Evolutionary conservation across 2,329 filamentous ascomycete species (phyloP).

Genomic region (Microcera coccophila): DNA sequence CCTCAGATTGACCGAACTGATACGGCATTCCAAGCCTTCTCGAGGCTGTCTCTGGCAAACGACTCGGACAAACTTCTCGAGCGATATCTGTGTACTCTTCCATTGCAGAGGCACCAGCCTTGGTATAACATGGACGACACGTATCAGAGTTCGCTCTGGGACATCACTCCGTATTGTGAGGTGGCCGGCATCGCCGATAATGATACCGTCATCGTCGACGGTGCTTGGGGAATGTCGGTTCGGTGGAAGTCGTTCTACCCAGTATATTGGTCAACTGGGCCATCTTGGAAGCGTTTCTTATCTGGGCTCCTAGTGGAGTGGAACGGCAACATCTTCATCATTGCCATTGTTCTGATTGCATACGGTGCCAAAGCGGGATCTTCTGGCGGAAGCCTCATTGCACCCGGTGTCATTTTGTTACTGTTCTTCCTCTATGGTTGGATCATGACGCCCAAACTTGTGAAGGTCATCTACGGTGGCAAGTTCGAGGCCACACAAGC

Average conservation of each 20-base stretch:
- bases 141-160: constrained; percentile 31
- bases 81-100: constrained; percentile 31
- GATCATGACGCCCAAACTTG: constrained; percentile 23
- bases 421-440: constrained; percentile 22
- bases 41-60: constrained; percentile 33
- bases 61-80: constrained; percentile 34
- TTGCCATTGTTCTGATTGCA: constrained; percentile 18
- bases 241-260: constrained; percentile 32
- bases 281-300: constrained; percentile 20
- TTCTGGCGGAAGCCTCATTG: constrained; percentile 9
- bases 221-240: constrained; percentile 29
- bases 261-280: constrained; percentile 26
- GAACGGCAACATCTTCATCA: constrained; percentile 19
- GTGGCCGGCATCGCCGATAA: constrained; percentile 33
- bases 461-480: constrained; percentile 26
- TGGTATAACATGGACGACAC: constrained; percentile 32
- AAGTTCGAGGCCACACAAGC: constrained; percentile 29
- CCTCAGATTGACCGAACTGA: constrained; percentile 32
- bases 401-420: constrained; percentile 21
- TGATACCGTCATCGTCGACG: constrained; percentile 34
- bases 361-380: constrained; percentile 8
- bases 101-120: constrained; percentile 18
- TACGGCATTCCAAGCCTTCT: constrained; percentile 36
- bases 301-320: constrained; percentile 17
- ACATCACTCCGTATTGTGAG: constrained; percentile 32